Conservation (phyloP, 169 alveolate genomes). For the Babesia gibsoni region DNA sequence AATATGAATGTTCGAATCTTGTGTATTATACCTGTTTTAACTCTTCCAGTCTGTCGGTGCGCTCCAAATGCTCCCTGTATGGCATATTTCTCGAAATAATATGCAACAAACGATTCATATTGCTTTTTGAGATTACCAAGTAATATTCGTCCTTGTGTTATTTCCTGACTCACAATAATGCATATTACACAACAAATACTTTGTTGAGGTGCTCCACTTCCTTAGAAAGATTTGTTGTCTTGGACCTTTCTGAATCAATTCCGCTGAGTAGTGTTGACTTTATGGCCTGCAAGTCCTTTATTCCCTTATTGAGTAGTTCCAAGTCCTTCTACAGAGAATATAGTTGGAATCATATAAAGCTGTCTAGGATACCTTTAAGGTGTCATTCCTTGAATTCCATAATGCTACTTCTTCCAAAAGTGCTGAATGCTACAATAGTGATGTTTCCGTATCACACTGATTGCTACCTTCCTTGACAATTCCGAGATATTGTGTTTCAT, state of each 20-base stretch:
- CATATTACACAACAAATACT: background rate
- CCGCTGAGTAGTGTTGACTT: background rate
- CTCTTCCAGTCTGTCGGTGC: background rate
- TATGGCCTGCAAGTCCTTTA: background rate
- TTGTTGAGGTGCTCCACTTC: conserved; percentile 23
- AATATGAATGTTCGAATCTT: background rate
- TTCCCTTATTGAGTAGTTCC: background rate
- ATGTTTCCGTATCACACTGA: background rate
- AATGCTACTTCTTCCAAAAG: background rate
- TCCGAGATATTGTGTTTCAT: background rate
- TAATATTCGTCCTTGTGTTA: conserved; percentile 14
- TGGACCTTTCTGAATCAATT: background rate
- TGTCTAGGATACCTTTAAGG: background rate
- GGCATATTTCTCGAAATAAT: too few species aligned
- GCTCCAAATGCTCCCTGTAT: conserved; percentile 16
- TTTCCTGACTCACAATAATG: background rate
- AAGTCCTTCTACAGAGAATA: background rate
- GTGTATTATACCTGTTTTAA: background rate
- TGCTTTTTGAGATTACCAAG: conserved; percentile 5
- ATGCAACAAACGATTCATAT: background rate
- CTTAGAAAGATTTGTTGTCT: background rate
- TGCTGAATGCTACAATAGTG: background rate
- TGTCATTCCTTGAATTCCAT: background rate
- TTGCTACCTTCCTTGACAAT: background rate
- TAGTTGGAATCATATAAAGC: background rate